These are phyloP conservation scores for Acmispon strigosus DNA, from an alignment of 306 rosid species.

Conservation along the genomic window DNA sequence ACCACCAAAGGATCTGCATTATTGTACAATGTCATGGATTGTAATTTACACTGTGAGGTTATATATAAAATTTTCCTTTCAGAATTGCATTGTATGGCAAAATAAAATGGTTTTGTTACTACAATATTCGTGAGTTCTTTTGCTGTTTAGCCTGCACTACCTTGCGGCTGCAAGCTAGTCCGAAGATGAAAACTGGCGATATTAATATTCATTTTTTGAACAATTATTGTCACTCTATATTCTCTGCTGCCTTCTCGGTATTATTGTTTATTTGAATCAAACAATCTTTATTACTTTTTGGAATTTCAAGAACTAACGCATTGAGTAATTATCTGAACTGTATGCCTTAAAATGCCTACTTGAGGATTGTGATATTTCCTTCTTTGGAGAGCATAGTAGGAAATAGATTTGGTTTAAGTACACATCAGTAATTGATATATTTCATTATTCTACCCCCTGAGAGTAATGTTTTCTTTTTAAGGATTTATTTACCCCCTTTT, in stretches of 20 bases:
- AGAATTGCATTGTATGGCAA: neutral
- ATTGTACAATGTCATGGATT: slow-evolving; percentile 85
- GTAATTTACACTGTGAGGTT: slow-evolving; percentile 89
- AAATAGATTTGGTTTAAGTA: neutral
- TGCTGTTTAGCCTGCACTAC: neutral
- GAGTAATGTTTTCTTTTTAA: neutral
- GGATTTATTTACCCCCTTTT: neutral
- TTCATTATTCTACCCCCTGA: slow-evolving; percentile 3
- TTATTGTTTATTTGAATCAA: neutral
- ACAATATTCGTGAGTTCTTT: neutral
- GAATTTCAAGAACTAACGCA: slow-evolving; percentile 1
- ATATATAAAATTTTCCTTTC: slow-evolving; percentile 19
- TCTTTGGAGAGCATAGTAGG: neutral
- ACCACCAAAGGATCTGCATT: slow-evolving; percentile 70
- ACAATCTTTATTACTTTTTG: neutral
- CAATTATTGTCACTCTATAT: neutral
- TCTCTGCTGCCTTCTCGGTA: neutral
- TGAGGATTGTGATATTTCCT: slow-evolving; percentile 6
- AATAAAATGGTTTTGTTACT: slow-evolving; percentile 2
- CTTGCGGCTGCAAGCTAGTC: neutral
- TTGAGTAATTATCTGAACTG: slow-evolving; percentile 6
- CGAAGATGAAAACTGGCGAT: slow-evolving; percentile 8
- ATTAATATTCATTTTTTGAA: neutral
- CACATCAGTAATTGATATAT: neutral
- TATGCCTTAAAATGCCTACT: slow-evolving; percentile 8